Percentiles rank a stretch among this genome's conserved stretches.
Evolutionary conservation across 768 basidiomycete genomes (phyloP).

Genomic region (Podaxis sp.): DNA sequence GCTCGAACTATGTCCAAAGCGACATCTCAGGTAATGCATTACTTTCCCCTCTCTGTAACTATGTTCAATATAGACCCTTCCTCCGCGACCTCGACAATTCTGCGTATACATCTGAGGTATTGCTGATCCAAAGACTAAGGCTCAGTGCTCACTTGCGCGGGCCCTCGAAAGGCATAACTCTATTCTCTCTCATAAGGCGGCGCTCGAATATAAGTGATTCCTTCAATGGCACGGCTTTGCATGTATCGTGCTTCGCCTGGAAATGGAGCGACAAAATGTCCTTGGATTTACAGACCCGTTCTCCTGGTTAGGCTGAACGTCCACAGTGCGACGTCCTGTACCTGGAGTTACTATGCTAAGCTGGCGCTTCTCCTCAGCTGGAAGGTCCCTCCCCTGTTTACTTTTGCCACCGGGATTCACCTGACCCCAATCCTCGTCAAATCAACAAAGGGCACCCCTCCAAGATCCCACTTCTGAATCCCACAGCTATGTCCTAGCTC

Average conservation of each 20-base stretch:
- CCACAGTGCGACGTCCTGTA: background rate
- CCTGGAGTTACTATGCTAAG: background rate
- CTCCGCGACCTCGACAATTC: background rate
- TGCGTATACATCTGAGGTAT: constrained; percentile 8
- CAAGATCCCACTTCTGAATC: background rate
- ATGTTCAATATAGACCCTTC: background rate
- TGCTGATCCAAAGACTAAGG: background rate
- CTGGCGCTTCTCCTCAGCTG: background rate
- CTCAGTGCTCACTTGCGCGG: background rate
- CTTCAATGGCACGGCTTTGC: background rate
- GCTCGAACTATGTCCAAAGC: background rate
- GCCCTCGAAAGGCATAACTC: constrained; percentile 5
- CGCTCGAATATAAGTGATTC: background rate
- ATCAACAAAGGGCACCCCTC: background rate
- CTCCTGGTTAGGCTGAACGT: background rate
- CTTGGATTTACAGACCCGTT: background rate
- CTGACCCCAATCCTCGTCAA: background rate
- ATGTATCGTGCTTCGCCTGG: background rate
- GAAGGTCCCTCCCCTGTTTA: too few relatives aligned
- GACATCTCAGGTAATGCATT: constrained; percentile 1
- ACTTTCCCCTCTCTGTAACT: background rate
- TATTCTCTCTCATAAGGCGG: background rate
- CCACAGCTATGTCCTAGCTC: constrained; percentile 1
- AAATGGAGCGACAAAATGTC: background rate
- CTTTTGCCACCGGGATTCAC: background rate